Base-by-base conservation (phyloP, 1,139 yeast genomes). In the Hansenula sp. region DNA sequence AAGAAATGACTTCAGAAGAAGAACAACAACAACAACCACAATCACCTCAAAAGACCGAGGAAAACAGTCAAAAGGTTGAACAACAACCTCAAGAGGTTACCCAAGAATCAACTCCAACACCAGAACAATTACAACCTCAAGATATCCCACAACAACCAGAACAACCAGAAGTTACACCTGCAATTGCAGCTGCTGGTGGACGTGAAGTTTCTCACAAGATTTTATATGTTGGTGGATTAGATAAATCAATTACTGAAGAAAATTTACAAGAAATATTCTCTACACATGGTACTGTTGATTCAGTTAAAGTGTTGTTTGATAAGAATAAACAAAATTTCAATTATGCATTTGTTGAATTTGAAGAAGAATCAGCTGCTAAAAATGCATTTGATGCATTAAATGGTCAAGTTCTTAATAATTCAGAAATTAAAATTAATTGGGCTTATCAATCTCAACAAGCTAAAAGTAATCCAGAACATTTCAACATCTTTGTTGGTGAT, bases 401-500 rank as follows among this genome's bases (percentile, higher is more conserved):
- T 53, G 88, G 87, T 29, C 42, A 65, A 67, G 46, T 55, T 5
- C 55, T 83, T 36, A 75, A 75, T 48, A 71, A 73, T 42, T 64
- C 70, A 32, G 78, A 73, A 39, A 69, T 88, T 47, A 76, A 70
- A 48, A 77, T 88, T 56, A 84, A 86, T 52, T 84, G 89, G 83
- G 97, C 96, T 13, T 87, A 73, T 65, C 92, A 85, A 61, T 78
- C 89, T 30, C 82, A 81, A 52, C 79, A 77, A 45, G 73, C 75
- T 38, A 76, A 69, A 50, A 67, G 65, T 39, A 67, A 59, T 51
- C 74, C 71, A 29, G 77, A 74, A 31, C 76, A 83, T 27, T 84
- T 71, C 62, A 86, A 85, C 56, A 66, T 89, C 38, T 89, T 88
- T 61, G 90, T 89, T 19, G 96, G 97, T 40, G 96, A 89, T 60